Base-by-base conservation (phyloP, 495 filamentous ascomycete species). In the Aspergillus coremiiformis region DNA sequence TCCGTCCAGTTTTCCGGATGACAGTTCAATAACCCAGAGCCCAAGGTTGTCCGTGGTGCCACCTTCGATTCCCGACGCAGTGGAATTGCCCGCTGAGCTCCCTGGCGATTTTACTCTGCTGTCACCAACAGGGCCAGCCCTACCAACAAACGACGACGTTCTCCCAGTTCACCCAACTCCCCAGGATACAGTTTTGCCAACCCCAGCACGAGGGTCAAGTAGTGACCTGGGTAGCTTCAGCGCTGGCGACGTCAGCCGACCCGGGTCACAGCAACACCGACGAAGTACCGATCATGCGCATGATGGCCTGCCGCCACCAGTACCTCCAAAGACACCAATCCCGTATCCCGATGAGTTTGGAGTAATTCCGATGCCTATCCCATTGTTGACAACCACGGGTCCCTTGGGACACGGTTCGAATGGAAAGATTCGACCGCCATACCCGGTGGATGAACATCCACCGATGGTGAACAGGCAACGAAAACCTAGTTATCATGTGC, bases 291-390 rank as follows among this genome's bases (percentile, higher is more conserved):
- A 83, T 52, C 59, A 73, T 48, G 30, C 63, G 53, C 52, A 67
- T 37, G 70, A 67, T 17, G 74, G 73, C 35, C 73, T 76, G 53
- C 84, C 89, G 0, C 90, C 90, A 29, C 90, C 90, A 0, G 60
- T 92, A 20, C 90, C 90, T 9, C 88, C 90, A 10, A 93, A 93
- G 67, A 95, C 87, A 0, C 89, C 89, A 1, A 80, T 93, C 11
- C 80, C 76, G 1, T 84, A 75, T 44, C 72, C 72, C 3, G 61
- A 58, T 52, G 59, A 60, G 49, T 53, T 61, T 35, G 57, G 63
- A 5, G 63, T 62, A 47, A 65, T 71, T 19, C 56, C 64, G 9
- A 71, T 68, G 69, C 67, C 64, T 11, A 66, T 64, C 39, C 68
- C 65, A 24, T 47, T 60, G 29, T 62, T 62, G 5, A 52, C 54